Conservation (phyloP, 371 early-diverging fungal species). For the Mucor lusitanicus region DNA sequence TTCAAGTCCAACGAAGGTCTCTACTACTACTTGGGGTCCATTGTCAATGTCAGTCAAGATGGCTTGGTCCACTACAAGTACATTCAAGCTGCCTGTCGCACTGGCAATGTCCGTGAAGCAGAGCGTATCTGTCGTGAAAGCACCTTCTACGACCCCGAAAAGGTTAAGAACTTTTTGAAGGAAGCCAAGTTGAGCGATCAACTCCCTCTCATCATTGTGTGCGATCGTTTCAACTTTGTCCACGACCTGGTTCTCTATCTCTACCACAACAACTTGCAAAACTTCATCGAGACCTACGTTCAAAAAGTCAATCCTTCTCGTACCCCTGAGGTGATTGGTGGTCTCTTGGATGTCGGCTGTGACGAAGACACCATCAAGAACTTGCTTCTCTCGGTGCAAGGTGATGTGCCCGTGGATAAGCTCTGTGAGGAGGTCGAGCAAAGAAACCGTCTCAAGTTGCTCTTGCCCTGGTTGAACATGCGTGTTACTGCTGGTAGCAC, state of each 20-base stretch:
- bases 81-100: slow-evolving; percentile 93
- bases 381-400: slow-evolving; percentile 78
- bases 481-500: slow-evolving; percentile 84
- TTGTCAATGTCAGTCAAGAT: slow-evolving; percentile 94
- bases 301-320: slow-evolving; percentile 95
- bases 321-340: slow-evolving; percentile 95
- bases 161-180: slow-evolving; percentile 97
- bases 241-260: slow-evolving; percentile 95
- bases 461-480: slow-evolving; percentile 91
- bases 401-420: slow-evolving; percentile 81
- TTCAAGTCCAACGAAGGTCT: slow-evolving; percentile 93
- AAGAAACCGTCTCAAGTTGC: slow-evolving; percentile 94
- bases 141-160: slow-evolving; percentile 94
- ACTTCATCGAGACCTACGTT: slow-evolving; percentile 97
- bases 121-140: slow-evolving; percentile 97
- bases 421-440: slow-evolving; percentile 94
- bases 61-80: slow-evolving; percentile 97
- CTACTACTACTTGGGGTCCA: slow-evolving; percentile 92
- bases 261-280: slow-evolving; percentile 89
- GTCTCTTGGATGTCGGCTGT: slow-evolving; percentile 97
- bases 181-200: slow-evolving; percentile 95
- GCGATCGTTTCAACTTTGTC: slow-evolving; percentile 96
- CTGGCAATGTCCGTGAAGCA: slow-evolving; percentile 96
- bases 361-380: slow-evolving; percentile 93
- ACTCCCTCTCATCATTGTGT: slow-evolving; percentile 96